phyloP scores from a whole-genome alignment of 2,329 filamentous ascomycete genomes.

The Pseudopithomyces maydicus region DNA sequence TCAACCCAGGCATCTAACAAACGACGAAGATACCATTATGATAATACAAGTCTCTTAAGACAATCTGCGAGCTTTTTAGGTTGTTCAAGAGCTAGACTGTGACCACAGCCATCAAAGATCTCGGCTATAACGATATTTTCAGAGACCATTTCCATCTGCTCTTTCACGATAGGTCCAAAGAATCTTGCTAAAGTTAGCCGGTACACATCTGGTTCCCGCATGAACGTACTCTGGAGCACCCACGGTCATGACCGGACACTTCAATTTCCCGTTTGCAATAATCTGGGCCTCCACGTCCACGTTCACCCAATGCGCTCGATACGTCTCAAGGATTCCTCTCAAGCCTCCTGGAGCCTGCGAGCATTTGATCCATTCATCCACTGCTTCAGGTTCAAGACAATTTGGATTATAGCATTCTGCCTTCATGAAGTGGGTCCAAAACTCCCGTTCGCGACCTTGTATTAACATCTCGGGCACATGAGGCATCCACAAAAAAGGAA shows the following conservation, averaged over 20 bases:
- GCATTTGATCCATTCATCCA: not conserved
- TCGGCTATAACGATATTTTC: not conserved
- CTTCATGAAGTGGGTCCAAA: slow-evolving; percentile 1
- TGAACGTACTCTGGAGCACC: not conserved
- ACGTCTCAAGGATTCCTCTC: slow-evolving; percentile 1
- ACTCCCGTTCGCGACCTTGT: not conserved
- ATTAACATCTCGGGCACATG: not conserved
- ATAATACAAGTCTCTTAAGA: not conserved
- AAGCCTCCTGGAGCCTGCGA: not conserved
- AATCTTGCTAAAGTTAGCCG: not conserved
- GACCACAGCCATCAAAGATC: not conserved
- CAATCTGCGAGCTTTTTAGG: not conserved
- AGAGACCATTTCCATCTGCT: not conserved
- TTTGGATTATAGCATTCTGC: not conserved
- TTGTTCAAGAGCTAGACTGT: not conserved
- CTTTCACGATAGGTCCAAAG: not conserved
- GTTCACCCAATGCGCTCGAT: not conserved
- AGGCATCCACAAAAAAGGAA: not conserved
- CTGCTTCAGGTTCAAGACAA: not conserved
- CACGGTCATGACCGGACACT: slow-evolving; percentile 1
- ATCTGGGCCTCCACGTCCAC: not conserved
- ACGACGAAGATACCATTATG: too few species aligned
- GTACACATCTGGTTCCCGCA: too few species aligned
- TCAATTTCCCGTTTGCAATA: not conserved
- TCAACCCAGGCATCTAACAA: too few species aligned